A percentile compares a stretch with the other conserved stretches of the same genome.
phyloP scores from a whole-genome alignment of 306 rosid genomes.

The Albizia julibrissin region DNA sequence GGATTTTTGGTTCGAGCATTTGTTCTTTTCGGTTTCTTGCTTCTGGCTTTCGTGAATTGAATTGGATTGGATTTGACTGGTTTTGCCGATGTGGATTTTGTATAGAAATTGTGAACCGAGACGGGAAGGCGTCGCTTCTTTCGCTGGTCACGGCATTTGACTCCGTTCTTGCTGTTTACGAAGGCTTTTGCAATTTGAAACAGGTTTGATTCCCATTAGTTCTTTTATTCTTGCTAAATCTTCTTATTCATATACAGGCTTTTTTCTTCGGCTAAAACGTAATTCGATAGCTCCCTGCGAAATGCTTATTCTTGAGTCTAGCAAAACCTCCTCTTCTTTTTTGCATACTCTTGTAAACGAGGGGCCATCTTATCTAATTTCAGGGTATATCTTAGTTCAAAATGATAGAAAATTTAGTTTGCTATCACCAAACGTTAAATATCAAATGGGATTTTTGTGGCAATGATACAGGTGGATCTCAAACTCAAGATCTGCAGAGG shows the following conservation, averaged over 20 bases:
- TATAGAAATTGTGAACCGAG: constrained; percentile 71
- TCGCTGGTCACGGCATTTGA: constrained; percentile 91
- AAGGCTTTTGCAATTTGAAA: constrained; percentile 94
- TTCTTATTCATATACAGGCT: not conserved
- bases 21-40: not conserved
- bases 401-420: not conserved
- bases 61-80: constrained; percentile 28
- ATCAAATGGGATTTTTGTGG: constrained; percentile 16
- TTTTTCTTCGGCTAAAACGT: not conserved
- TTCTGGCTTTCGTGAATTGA: constrained; percentile 9
- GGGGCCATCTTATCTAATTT: not conserved
- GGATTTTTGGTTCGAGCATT: not conserved
- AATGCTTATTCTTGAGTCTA: constrained; percentile 1
- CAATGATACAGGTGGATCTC: constrained; percentile 77
- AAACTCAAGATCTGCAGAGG: constrained; percentile 93
- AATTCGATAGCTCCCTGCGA: not conserved
- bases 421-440: not conserved
- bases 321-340: not conserved
- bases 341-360: not conserved
- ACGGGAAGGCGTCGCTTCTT: constrained; percentile 84
- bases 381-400: not conserved
- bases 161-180: constrained; percentile 90
- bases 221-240: not conserved
- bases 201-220: constrained; percentile 58
- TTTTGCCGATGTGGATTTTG: constrained; percentile 31